phyloP scores from a whole-genome alignment of 163 green algal genomes.

The Chlorella variabilis region DNA sequence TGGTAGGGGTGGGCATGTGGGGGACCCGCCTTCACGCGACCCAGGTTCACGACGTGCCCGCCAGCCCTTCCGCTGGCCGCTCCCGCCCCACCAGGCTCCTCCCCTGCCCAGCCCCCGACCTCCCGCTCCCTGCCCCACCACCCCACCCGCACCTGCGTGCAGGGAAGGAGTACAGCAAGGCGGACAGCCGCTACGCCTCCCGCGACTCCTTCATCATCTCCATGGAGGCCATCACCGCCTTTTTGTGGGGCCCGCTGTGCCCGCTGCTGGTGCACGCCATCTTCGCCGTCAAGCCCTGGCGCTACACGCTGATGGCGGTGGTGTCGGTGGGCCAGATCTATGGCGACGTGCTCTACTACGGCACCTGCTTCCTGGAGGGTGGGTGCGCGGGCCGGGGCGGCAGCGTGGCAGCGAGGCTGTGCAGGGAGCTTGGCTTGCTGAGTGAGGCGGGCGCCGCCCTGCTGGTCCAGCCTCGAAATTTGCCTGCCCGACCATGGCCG shows the following conservation, averaged over 20 bases:
- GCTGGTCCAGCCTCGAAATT: too few species aligned
- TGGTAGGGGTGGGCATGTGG: too few species aligned
- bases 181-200: slow-evolving; percentile 88
- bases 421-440: neutral
- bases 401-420: too few species aligned
- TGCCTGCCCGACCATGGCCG: too few species aligned
- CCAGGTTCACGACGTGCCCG: too few species aligned
- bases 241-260: slow-evolving; percentile 83
- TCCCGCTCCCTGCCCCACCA: too few species aligned
- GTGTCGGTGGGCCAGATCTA: slow-evolving; percentile 90
- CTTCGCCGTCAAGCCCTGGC: slow-evolving; percentile 63
- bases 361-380: slow-evolving; percentile 80
- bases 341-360: slow-evolving; percentile 92
- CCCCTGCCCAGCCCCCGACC: too few species aligned
- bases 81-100: too few species aligned
- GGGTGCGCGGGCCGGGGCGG: too few species aligned
- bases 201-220: slow-evolving; percentile 86
- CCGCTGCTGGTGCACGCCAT: slow-evolving; percentile 75
- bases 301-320: slow-evolving; percentile 71
- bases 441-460: neutral
- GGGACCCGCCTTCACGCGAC: too few species aligned
- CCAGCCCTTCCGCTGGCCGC: too few species aligned
- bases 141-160: too few species aligned
- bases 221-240: slow-evolving; percentile 92
- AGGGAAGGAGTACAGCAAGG: slow-evolving; percentile 96